phyloP scores from a whole-genome alignment of 306 rosid genomes.

The Cucurbita argyrosperma region DNA sequence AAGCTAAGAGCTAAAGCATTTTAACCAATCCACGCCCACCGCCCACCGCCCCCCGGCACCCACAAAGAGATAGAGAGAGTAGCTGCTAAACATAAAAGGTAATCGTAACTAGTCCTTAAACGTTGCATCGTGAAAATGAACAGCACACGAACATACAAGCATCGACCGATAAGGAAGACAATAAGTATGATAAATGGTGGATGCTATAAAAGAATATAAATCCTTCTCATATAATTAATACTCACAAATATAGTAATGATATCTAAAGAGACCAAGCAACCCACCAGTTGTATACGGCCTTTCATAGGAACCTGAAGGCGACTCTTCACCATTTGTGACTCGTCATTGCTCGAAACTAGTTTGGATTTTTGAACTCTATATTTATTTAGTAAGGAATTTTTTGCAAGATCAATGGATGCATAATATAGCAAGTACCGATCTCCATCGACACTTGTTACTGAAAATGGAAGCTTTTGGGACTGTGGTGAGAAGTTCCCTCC shows the following conservation, averaged over 20 bases:
- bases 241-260: constrained; percentile 9
- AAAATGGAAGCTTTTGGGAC: constrained; percentile 92
- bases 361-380: constrained; percentile 40
- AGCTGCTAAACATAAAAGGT: neutral
- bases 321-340: constrained; percentile 53
- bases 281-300: constrained; percentile 92
- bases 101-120: neutral
- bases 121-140: neutral
- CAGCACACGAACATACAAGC: neutral
- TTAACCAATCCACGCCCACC: neutral
- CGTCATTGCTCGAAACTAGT: constrained; percentile 43
- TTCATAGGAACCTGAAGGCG: constrained; percentile 82
- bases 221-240: neutral
- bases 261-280: constrained; percentile 5
- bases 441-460: constrained; percentile 82
- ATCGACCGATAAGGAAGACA: neutral
- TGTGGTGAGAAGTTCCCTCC: constrained; percentile 94
- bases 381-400: constrained; percentile 41
- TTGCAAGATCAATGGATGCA: constrained; percentile 64
- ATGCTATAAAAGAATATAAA: neutral
- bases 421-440: constrained; percentile 71
- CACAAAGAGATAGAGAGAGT: too few relatives aligned
- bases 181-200: neutral
- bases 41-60: neutral
- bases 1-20: neutral